Conservation (phyloP, 805 yeast species). For the Wickerhamiella sergipiensis region DNA sequence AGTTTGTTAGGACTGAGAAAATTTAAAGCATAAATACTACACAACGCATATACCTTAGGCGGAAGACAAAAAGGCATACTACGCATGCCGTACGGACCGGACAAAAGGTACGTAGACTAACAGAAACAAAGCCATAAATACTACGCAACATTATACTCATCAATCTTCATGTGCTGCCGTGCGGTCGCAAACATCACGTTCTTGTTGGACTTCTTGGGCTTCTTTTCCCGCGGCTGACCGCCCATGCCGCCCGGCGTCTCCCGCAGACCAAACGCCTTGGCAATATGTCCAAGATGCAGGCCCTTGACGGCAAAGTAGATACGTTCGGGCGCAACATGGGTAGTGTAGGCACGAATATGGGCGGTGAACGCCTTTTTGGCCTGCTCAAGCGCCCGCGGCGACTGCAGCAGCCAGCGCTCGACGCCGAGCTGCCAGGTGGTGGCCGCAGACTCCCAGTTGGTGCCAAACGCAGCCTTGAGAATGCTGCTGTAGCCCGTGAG, state of each 20-base stretch:
- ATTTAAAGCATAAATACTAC: too few relatives aligned
- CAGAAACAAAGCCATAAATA: too few relatives aligned
- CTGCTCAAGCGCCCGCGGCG: conserved; percentile 39
- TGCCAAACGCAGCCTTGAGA: conserved; percentile 26
- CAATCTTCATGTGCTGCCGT: conserved; percentile 11
- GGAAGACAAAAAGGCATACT: too few relatives aligned
- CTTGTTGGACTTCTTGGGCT: conserved; percentile 11
- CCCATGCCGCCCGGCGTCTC: conserved; percentile 66
- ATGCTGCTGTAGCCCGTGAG: conserved; percentile 31
- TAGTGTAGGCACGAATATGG: conserved; percentile 89
- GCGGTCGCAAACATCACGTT: conserved; percentile 17
- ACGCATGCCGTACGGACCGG: too few relatives aligned
- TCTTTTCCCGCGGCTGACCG: conserved; percentile 4
- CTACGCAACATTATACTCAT: conserved; percentile 14
- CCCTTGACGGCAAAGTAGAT: conserved; percentile 65
- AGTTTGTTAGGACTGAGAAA: too few relatives aligned
- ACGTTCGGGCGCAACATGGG: conserved; percentile 75
- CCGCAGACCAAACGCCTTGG: conserved; percentile 86
- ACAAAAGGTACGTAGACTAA: too few relatives aligned
- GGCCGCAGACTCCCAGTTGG: conserved; percentile 79
- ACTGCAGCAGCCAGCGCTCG: conserved; percentile 78
- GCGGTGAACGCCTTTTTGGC: conserved; percentile 78
- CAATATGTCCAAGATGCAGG: conserved; percentile 89
- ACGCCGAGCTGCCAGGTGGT: conserved; percentile 90
- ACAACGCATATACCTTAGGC: too few relatives aligned